Conservation (phyloP, 2,329 filamentous ascomycete species). For the Ceratocystis alfenasii region DNA sequence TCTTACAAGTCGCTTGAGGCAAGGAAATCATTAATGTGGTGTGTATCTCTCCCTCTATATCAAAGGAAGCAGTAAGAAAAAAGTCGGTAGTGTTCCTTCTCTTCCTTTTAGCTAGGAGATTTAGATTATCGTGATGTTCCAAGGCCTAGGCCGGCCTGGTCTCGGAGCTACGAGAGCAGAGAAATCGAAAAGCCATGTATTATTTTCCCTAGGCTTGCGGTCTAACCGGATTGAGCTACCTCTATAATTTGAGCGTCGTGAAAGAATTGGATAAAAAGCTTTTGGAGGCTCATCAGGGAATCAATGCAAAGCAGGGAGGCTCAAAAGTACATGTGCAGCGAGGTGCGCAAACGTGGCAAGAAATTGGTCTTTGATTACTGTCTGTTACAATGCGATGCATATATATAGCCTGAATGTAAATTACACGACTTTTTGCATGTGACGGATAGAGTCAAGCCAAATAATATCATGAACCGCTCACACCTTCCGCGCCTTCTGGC, state of each 20-base stretch:
- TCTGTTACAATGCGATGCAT: not conserved
- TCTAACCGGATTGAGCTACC: not conserved
- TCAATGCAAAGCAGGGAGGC: not conserved
- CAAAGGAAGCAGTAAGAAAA: not conserved
- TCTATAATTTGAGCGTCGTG: not conserved
- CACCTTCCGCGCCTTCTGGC: not conserved
- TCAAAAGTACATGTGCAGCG: not conserved
- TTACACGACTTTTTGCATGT: not conserved
- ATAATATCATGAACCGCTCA: not conserved
- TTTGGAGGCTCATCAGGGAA: not conserved
- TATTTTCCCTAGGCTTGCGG: not conserved
- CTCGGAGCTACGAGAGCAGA: not conserved
- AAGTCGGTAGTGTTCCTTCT: not conserved
- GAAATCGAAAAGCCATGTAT: not conserved
- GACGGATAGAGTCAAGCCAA: not conserved
- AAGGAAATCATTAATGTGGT: not conserved
- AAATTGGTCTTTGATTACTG: not conserved
- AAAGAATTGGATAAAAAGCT: not conserved
- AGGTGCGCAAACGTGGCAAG: not conserved
- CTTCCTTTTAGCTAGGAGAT: not conserved
- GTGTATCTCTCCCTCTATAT: not conserved
- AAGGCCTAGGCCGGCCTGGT: conserved; percentile 3
- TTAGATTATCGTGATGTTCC: not conserved
- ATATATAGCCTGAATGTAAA: conserved; percentile 4
- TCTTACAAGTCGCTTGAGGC: not conserved